A percentile compares a stretch with the other conserved stretches of the same genome.
phyloP scores from a whole-genome alignment of 1,284 basidiomycete species.

The Melampsora occidentalis region DNA sequence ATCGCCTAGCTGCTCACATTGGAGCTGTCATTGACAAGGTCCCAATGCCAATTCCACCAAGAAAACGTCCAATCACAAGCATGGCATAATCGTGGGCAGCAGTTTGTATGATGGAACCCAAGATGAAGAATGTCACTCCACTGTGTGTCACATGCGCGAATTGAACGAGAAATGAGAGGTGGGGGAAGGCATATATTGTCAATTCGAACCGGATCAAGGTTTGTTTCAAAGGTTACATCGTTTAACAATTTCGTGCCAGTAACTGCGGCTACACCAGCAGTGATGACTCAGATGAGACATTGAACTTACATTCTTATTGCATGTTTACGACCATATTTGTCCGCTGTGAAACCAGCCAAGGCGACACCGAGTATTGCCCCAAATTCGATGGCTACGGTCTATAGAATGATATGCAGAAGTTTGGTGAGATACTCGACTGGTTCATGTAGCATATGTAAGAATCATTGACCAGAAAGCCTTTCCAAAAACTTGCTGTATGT shows the following conservation, averaged over 20 bases:
- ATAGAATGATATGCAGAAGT: conserved; percentile 33
- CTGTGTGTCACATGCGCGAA: conserved; percentile 23
- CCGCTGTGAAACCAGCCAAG: conserved; percentile 49
- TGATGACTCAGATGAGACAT: neutral
- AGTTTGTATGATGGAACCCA: conserved; percentile 54
- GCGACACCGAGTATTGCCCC: conserved; percentile 52
- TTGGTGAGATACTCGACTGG: neutral
- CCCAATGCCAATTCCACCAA: conserved; percentile 48
- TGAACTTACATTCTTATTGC: conserved; percentile 46
- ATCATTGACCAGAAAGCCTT: conserved; percentile 44
- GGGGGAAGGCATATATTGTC: neutral
- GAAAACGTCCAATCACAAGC: conserved; percentile 49
- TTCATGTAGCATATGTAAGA: conserved; percentile 44
- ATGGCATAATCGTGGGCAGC: conserved; percentile 47
- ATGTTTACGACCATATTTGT: conserved; percentile 48
- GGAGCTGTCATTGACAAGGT: conserved; percentile 45
- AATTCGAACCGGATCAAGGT: neutral
- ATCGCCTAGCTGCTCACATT: conserved; percentile 23
- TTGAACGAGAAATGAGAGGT: neutral
- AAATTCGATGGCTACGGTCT: conserved; percentile 52
- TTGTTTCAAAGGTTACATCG: too few relatives aligned
- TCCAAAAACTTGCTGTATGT: conserved; percentile 31
- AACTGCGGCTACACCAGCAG: too few relatives aligned
- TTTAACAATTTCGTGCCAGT: too few relatives aligned
- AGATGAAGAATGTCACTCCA: conserved; percentile 53